A percentile compares a stretch with the other conserved stretches of the same genome.
phyloP scores from a whole-genome alignment of 352 stramenopile genomes.

The Peronosclerospora sorghi region DNA sequence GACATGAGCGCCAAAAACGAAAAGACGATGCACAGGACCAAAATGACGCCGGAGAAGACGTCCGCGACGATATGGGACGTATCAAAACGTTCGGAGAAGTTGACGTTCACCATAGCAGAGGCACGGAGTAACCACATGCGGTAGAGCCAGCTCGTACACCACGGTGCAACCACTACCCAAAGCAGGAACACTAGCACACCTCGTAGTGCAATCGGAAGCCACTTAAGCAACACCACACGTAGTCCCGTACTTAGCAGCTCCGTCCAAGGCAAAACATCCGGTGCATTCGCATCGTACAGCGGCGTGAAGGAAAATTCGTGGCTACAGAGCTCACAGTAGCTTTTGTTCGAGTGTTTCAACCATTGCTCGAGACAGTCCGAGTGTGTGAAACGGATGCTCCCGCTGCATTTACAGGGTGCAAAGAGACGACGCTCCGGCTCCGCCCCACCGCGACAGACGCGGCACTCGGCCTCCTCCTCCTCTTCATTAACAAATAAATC shows the following conservation, averaged over 20 bases:
- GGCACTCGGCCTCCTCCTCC: conserved; percentile 87
- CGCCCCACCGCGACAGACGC: conserved; percentile 88
- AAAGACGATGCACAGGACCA: conserved; percentile 88
- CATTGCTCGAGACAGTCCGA: conserved; percentile 92
- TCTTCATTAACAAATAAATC: conserved; percentile 11
- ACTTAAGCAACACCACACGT: conserved; percentile 73
- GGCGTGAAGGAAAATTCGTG: conserved; percentile 89
- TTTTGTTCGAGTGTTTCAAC: conserved; percentile 87
- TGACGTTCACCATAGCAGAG: conserved; percentile 77
- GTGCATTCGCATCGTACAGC: conserved; percentile 81
- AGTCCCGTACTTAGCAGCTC: conserved; percentile 83
- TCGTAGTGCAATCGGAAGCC: conserved; percentile 80
- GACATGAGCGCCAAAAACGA: conserved; percentile 93
- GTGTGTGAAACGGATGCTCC: conserved; percentile 90
- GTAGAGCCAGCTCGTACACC: conserved; percentile 90
- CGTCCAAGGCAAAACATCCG: conserved; percentile 75
- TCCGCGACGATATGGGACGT: conserved; percentile 63
- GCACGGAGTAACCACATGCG: conserved; percentile 88
- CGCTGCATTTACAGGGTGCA: conserved; percentile 89
- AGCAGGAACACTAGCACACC: conserved; percentile 62
- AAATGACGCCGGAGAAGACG: conserved; percentile 82
- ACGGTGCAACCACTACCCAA: conserved; percentile 84
- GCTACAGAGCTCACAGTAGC: conserved; percentile 89
- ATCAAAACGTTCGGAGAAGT: conserved; percentile 71
- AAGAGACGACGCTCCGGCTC: conserved; percentile 67